A percentile compares a stretch with the other conserved stretches of the same genome.
Evolutionary conservation across 108 stramenopile species (phyloP).

Genomic region (Pseudonitzschia delicatissima): DNA sequence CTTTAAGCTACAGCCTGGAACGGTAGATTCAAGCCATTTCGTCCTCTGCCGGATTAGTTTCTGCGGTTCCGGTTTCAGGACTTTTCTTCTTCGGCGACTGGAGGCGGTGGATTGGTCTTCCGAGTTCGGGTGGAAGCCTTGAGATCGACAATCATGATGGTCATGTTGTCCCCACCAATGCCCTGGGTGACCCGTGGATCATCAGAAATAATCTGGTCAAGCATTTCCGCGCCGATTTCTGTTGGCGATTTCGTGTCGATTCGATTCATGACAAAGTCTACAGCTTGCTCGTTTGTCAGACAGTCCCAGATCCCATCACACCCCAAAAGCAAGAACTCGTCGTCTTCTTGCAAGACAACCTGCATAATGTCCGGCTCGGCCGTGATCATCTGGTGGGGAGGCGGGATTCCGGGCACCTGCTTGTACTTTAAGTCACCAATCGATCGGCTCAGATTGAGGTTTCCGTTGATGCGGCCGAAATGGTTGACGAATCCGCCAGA

Average conservation of each 20-base stretch:
- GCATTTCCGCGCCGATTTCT: constrained; percentile 78
- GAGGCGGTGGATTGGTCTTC: too few relatives aligned
- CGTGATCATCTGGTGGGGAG: constrained; percentile 85
- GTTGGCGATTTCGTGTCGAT: constrained; percentile 60
- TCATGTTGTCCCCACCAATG: constrained; percentile 95
- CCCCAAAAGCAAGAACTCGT: constrained; percentile 92
- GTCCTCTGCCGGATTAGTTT: too few relatives aligned
- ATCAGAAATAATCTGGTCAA: constrained; percentile 78
- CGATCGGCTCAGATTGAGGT: constrained; percentile 90
- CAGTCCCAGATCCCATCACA: constrained; percentile 99
- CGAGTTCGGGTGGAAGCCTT: constrained; percentile 50
- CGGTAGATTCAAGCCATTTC: too few relatives aligned
- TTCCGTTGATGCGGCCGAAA: constrained; percentile 95
- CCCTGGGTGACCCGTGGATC: constrained; percentile 89
- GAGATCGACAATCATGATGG: constrained; percentile 84
- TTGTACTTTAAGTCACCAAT: constrained; percentile 98
- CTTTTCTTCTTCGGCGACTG: too few relatives aligned
- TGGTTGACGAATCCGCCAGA: constrained; percentile 94
- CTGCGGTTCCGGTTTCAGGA: too few relatives aligned
- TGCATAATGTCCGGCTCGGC: constrained; percentile 89
- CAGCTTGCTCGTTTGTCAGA: constrained; percentile 87
- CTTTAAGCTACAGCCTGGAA: too few relatives aligned
- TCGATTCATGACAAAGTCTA: constrained; percentile 82
- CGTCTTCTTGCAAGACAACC: constrained; percentile 31
- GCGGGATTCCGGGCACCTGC: constrained; percentile 71